Evolutionary conservation across 345 rosid species (phyloP), one percentile per base, ranked within the genome.

Genomic region (Eucalyptus virginea): DNA sequence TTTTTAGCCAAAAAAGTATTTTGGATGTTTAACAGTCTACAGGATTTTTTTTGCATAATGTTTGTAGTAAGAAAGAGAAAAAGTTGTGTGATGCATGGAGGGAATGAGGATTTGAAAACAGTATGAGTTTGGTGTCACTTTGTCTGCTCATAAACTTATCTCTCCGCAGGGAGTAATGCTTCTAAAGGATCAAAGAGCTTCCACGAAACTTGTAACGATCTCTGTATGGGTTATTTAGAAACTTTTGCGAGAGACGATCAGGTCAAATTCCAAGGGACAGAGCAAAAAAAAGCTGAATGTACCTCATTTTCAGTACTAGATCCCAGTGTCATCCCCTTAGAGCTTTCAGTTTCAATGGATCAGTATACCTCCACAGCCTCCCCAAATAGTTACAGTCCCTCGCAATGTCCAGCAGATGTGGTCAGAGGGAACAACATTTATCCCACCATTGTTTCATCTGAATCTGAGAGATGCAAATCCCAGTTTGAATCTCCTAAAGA

Each of bases 111-210:
- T 11, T 77, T 77, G 17, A 77, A 77, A 77, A 77, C 47, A 52
- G 81, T 37, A 19, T 19, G 81, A 72, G 81, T 72, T 72, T 72
- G 45, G 45, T 72, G 13, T 40, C 44, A 40, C 85, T 77, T 77
- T 77, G 85, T 77, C 85, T 77, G 47, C 85, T 77, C 47, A 77
- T 77, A 44, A 77, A 40, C 85, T 77, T 77, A n/a, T 48, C 87
- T 86, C 88, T 88, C 34, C 65, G 67, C 88, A 91, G 92, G 89
- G 72, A 87, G 60, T 56, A 51, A 52, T 90, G 89, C 87, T 87
- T 51, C 67, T 34, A 87, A 89, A 89, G 87, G 86, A 88, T 72
- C 90, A 52, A 89, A 91, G 91, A 81, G 72, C 50, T 90, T 80
- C 24, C 87, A 49, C 19, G 88, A 86, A 88, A 86, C 88, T 81